These are phyloP conservation scores for Solanum aculeatissimum DNA, from an alignment of 305 asterid species.

Conservation along the genomic window DNA sequence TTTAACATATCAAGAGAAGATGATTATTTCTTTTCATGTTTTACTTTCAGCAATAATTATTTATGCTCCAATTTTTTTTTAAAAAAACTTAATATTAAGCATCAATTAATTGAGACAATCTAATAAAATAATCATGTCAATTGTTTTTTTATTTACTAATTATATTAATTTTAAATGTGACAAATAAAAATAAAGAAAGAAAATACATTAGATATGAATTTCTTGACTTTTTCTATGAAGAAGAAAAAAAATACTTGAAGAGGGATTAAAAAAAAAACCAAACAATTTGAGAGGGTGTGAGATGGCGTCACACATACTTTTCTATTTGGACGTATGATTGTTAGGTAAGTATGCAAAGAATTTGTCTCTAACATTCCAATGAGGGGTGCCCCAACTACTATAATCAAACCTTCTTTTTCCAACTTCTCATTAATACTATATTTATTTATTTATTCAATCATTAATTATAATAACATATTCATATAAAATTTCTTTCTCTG, in stretches of 20 bases:
- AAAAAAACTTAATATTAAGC: too few relatives aligned
- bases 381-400: constrained; percentile 8
- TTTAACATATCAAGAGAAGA: too few relatives aligned
- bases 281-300: neutral
- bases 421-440: neutral
- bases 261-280: neutral
- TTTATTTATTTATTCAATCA: neutral
- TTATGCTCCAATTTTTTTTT: too few relatives aligned
- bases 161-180: too few relatives aligned
- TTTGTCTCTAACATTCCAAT: neutral
- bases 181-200: too few relatives aligned
- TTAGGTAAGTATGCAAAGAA: constrained; percentile 2
- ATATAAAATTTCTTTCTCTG: neutral
- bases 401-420: neutral
- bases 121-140: too few relatives aligned
- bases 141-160: too few relatives aligned
- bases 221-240: neutral
- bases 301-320: neutral
- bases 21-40: too few relatives aligned
- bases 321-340: neutral
- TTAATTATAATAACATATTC: neutral
- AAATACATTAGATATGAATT: neutral
- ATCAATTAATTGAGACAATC: too few relatives aligned
- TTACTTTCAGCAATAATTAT: too few relatives aligned
- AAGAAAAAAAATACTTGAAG: neutral